Base-by-base conservation (phyloP, 2,329 filamentous ascomycete species). In the Neofusicoccum sp. region DNA sequence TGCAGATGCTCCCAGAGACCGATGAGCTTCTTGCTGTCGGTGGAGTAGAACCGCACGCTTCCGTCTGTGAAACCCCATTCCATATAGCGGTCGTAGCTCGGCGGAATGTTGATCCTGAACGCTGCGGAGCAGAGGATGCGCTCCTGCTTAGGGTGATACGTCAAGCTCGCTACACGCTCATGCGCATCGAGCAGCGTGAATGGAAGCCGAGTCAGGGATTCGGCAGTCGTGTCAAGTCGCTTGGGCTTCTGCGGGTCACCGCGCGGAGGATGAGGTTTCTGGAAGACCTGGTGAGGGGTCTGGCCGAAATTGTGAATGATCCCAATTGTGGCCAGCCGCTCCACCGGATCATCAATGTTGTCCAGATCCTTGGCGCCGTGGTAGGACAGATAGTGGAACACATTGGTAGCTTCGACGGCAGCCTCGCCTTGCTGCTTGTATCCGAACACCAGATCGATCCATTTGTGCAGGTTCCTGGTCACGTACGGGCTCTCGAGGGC, bases 301-400 rank as follows among this genome's bases (percentile, higher is more conserved):
- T 99, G 95, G 0, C 95, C 95, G 76, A 99, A 99, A 70, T 98
- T 98, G 77, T 99, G 94, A 70, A 99, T 98, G 68, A 97, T 96
- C 37, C 92, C 92, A 61, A 97, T 97, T 0, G 93, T 94, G 4
- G 94, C 91, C 6, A 93, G 83, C 47, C 93, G 85, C 76, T 98
- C 93, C 62, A 94, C 87, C 0, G 91, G 90, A 72, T 98, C 94
- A 6, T 89, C 87, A 65, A 99, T 98, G 59, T 88, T 89, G 74
- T 99, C 95, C 4, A 99, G 81, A 74, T 99, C 92, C 67, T 91
- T 96, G 2, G 94, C 93, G 6, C 95, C 96, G 65, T 93, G 91
- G 72, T 99, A 99, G 0, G 94, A 98, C 22, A 97, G 84, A 74
- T 96, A 92, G 67, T 98, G 94, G 78, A 97, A 99, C 28, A 99